phyloP scores from a whole-genome alignment of 176 grass and related monocot genomes.

The Bromus sterilis region DNA sequence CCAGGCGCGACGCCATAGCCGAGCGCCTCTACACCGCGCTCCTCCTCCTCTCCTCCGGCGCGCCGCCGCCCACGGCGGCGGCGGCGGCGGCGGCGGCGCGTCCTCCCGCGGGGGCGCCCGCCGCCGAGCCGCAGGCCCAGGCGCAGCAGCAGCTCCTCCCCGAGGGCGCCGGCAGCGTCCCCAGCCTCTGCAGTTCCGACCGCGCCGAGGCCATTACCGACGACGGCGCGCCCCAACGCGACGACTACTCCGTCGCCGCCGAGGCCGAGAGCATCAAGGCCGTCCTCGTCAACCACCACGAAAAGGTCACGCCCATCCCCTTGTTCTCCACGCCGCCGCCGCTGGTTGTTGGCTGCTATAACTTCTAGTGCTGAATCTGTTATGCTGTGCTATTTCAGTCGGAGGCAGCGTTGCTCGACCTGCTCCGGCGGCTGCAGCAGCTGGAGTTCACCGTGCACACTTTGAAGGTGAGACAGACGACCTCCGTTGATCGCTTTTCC shows the following conservation, averaged over 20 bases:
- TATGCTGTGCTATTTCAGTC: constrained; percentile 30
- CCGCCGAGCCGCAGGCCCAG: constrained; percentile 5
- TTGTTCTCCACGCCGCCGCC: neutral
- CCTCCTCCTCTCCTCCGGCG: neutral
- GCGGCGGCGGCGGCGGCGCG: neutral
- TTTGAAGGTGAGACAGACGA: constrained; percentile 43
- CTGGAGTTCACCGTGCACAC: constrained; percentile 53
- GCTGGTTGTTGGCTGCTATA: neutral
- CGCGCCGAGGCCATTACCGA: constrained; percentile 54
- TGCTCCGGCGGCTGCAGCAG: constrained; percentile 51
- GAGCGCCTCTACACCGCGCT: constrained; percentile 55
- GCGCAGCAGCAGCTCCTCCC: constrained; percentile 11
- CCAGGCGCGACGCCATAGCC: constrained; percentile 50
- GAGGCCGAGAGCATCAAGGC: constrained; percentile 60
- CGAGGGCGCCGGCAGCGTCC: constrained; percentile 56
- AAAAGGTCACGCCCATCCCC: constrained; percentile 28
- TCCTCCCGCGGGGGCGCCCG: neutral
- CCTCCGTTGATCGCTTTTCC: neutral
- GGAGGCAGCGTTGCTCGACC: constrained; percentile 52
- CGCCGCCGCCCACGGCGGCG: neutral
- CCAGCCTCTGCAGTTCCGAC: constrained; percentile 67
- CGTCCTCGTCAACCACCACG: constrained; percentile 32
- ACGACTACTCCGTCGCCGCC: constrained; percentile 15
- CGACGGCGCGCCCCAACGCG: constrained; percentile 18
- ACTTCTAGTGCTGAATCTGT: neutral